Percentiles rank a stretch among this genome's conserved stretches.
Conservation (phyloP, 2,329 filamentous ascomycete genomes). For the Colletotrichum tamarilloi region DNA sequence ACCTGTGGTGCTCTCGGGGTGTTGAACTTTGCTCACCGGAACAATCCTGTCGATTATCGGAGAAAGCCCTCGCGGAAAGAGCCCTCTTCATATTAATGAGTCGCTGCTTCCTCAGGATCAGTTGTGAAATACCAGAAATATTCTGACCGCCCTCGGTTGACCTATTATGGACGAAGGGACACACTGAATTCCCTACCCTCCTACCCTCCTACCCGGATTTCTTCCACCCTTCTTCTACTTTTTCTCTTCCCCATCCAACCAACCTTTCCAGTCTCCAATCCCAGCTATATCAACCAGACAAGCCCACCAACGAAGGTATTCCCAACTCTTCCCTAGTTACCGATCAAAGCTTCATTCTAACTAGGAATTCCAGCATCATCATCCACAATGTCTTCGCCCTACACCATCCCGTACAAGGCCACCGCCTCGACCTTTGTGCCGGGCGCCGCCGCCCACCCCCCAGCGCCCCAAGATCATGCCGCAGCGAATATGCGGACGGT, state of each 20-base stretch:
- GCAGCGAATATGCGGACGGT: not conserved
- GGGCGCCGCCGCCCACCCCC: not conserved
- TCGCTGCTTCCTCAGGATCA: not conserved
- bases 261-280: not conserved
- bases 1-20: no score
- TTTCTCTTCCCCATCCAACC: not conserved
- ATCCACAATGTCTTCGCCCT: constrained; percentile 12
- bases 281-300: not conserved
- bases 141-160: not conserved
- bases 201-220: not conserved
- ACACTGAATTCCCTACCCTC: not conserved
- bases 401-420: constrained; percentile 34
- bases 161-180: not conserved
- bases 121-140: no score
- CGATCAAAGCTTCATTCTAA: not conserved
- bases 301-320: not conserved
- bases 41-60: not conserved
- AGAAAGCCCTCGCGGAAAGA: not conserved
- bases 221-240: not conserved
- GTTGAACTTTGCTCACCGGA: not conserved
- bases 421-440: not conserved
- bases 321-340: no score
- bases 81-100: no score
- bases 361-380: not conserved
- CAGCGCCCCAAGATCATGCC: not conserved